Evolutionary conservation across 1,284 basidiomycete species (phyloP).

Genomic region (Wallemia mellicola): DNA sequence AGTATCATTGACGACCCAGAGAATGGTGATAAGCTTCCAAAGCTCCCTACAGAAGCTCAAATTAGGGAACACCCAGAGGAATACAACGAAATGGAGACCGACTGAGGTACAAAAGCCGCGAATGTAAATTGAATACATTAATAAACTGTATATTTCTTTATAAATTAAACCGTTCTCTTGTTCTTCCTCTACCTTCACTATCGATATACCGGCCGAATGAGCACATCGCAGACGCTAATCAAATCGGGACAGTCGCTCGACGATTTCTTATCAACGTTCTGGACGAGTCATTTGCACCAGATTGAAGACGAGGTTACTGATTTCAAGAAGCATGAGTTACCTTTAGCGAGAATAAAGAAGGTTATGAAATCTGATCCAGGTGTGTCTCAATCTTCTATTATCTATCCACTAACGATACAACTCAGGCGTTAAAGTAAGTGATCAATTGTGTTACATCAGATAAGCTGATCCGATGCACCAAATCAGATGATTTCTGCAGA

Average conservation of each 20-base stretch:
- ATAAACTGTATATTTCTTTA: too few relatives aligned
- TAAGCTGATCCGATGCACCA: not conserved
- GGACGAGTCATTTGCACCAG: constrained; percentile 47
- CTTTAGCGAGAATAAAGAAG: constrained; percentile 75
- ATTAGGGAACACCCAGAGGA: not conserved
- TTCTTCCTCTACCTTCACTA: too few relatives aligned
- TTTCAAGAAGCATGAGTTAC: constrained; percentile 54
- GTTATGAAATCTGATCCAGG: constrained; percentile 96
- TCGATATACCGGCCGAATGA: too few relatives aligned
- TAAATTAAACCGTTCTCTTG: too few relatives aligned
- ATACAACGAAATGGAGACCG: not conserved
- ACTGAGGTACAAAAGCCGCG: not conserved
- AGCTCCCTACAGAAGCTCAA: not conserved
- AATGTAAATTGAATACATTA: not conserved
- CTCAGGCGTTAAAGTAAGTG: not conserved
- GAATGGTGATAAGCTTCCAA: not conserved
- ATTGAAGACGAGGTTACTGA: constrained; percentile 55
- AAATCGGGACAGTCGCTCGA: constrained; percentile 42
- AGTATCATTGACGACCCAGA: not conserved
- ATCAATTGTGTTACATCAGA: not conserved
- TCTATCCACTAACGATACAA: not conserved
- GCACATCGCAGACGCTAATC: constrained; percentile 29
- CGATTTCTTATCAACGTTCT: constrained; percentile 46
- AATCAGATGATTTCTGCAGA: constrained; percentile 77
- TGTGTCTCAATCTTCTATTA: constrained; percentile 16